Base-by-base conservation (phyloP, 1,284 basidiomycete species). In the Ustilago cynodontis region DNA sequence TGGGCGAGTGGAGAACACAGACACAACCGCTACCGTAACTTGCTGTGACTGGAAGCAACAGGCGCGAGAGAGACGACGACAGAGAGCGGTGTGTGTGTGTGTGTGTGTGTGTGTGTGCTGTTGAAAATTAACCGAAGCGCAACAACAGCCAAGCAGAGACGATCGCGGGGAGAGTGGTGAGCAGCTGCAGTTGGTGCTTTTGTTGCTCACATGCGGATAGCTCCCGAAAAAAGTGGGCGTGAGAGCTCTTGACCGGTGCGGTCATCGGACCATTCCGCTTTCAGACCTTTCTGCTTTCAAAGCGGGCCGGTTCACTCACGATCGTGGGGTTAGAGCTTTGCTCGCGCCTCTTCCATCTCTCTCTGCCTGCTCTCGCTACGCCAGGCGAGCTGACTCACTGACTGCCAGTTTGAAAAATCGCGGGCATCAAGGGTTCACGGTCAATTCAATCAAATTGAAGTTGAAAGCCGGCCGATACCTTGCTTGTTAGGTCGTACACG, bases 201-300 rank as follows among this genome's bases (percentile, higher is more conserved):
- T 43, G 24, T 6, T 41, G 26, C 22, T 11, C 56, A 43, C 24
- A 33, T 20, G 39, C 56, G 56, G 56, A 58, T 33, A 58, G 56
- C 28, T 58, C 56, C 56, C 31, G 56, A 58, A 43, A 29, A 43
- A 41, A 55, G 18, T 33, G 20, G 41, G 18, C 14, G 41, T n/a
- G 41, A 45, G 39, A 57, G 28, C 11, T 33, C 31, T 33, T 33
- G 31, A 33, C 31, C 31, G 31, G 31, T 33, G 63, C 56, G 62
- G 52, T 56, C 61, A 60, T 70, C 61, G 67, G 67, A 24, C 41
- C 47, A 35, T 50, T 63, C 64, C 69, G 69, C 64, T 66, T 66
- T 59, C 31, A 11, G 5, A 11, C 11, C 49, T 59, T 50, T 66
- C 52, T 63, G 69, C 64, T 66, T 66, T 63, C 50, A 63, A 68